Conservation (phyloP, 192 early-diverging fungal species). For the Dissophora globulifera region DNA sequence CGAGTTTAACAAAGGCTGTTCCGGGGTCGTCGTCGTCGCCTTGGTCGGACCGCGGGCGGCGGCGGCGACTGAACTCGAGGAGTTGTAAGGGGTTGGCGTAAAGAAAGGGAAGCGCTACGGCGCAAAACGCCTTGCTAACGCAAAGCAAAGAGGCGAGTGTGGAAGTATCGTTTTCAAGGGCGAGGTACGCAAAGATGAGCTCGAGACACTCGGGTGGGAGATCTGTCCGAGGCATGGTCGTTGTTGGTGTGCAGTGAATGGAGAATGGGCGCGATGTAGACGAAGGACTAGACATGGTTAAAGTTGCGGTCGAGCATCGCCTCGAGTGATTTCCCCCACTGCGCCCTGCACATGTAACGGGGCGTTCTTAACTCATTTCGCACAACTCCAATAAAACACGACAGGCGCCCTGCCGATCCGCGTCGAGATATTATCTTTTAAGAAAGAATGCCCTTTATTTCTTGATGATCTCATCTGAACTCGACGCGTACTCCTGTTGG, state of each 20-base stretch:
- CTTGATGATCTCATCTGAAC: background rate
- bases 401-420: too few relatives aligned
- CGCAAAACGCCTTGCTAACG: conserved; percentile 9
- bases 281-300: too few relatives aligned
- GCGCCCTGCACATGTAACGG: too few relatives aligned
- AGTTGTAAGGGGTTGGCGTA: conserved; percentile 16
- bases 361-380: too few relatives aligned
- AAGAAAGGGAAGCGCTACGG: conserved; percentile 16
- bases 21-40: too few relatives aligned
- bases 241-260: background rate
- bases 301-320: too few relatives aligned
- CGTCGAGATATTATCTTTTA: too few relatives aligned
- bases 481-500: background rate
- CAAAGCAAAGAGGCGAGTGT: conserved; percentile 9
- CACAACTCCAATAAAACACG: too few relatives aligned
- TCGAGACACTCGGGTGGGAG: conserved; percentile 22
- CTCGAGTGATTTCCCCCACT: too few relatives aligned
- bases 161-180: background rate
- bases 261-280: too few relatives aligned
- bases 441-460: too few relatives aligned
- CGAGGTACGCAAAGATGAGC: conserved; percentile 9
- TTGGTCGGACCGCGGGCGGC: background rate
- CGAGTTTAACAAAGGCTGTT: background rate
- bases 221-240: conserved; percentile 1
- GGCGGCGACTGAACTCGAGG: background rate